These are phyloP conservation scores for Carex myosuroides DNA, from an alignment of 176 grass and related monocot genomes.

Conservation along the genomic window DNA sequence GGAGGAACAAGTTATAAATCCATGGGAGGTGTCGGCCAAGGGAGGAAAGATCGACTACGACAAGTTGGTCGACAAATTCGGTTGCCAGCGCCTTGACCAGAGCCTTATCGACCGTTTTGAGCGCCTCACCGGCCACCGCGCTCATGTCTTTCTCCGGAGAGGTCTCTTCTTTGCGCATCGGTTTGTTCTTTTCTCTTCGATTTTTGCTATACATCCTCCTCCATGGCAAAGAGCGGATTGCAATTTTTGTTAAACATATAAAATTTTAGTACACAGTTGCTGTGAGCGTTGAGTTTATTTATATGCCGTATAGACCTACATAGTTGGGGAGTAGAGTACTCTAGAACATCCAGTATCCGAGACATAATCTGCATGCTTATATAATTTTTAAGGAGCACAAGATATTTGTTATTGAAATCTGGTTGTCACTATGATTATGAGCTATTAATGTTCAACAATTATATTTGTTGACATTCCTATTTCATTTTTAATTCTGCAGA, in stretches of 20 bases:
- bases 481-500: constrained; percentile 23
- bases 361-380: not conserved
- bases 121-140: constrained; percentile 38
- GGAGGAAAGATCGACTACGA: constrained; percentile 88
- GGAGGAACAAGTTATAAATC: constrained; percentile 69
- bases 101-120: constrained; percentile 43
- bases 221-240: too few relatives aligned
- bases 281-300: too few relatives aligned
- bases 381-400: not conserved
- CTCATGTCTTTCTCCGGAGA: constrained; percentile 72
- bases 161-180: constrained; percentile 94
- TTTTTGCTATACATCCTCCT: too few relatives aligned
- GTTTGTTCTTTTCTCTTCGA: not conserved
- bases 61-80: constrained; percentile 92
- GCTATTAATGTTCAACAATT: not conserved
- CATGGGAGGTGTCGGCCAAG: constrained; percentile 88
- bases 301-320: too few relatives aligned
- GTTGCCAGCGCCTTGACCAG: constrained; percentile 62
- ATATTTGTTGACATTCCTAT: not conserved
- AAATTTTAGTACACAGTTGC: too few relatives aligned
- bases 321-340: too few relatives aligned
- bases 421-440: not conserved
- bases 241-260: too few relatives aligned
- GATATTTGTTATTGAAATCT: not conserved
- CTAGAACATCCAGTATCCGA: not conserved